These are phyloP conservation scores for Spiromastix sp. DNA, from an alignment of 2,329 filamentous ascomycete species.

Conservation along the genomic window DNA sequence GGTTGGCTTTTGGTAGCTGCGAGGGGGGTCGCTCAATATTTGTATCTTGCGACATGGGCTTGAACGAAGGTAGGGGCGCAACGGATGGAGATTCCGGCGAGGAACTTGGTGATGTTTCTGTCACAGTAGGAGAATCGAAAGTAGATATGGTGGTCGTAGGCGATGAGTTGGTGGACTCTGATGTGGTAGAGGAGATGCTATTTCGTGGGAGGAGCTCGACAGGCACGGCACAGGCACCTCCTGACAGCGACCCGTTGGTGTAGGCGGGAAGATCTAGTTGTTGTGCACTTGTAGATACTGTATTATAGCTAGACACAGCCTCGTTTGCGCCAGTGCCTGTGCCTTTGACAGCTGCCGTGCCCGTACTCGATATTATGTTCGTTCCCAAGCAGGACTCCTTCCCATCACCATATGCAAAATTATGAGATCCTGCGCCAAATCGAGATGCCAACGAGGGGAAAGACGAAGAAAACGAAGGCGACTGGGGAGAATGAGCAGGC, in stretches of 20 bases:
- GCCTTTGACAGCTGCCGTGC: neutral
- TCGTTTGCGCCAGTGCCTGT: neutral
- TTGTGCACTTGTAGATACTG: too few relatives aligned
- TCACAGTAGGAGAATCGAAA: slow-evolving; percentile 79
- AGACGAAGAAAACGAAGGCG: slow-evolving; percentile 31
- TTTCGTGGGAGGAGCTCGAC: slow-evolving; percentile 29
- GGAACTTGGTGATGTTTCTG: slow-evolving; percentile 81
- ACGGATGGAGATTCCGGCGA: slow-evolving; percentile 85
- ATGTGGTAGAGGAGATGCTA: slow-evolving; percentile 39
- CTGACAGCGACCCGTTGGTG: slow-evolving; percentile 4
- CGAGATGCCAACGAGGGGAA: slow-evolving; percentile 46
- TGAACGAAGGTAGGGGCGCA: slow-evolving; percentile 44
- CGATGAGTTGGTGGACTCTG: slow-evolving; percentile 84
- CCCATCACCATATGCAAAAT: slow-evolving; percentile 16
- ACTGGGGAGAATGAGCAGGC: slow-evolving; percentile 29
- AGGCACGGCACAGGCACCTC: slow-evolving; percentile 5
- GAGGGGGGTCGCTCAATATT: slow-evolving; percentile 3
- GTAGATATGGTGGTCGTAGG: slow-evolving; percentile 91
- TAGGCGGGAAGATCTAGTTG: slow-evolving; percentile 8
- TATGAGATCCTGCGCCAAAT: slow-evolving; percentile 32
- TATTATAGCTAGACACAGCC: slow-evolving; percentile 6
- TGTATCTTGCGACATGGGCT: slow-evolving; percentile 20
- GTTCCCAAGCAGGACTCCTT: slow-evolving; percentile 5
- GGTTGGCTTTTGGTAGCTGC: slow-evolving; percentile 7
- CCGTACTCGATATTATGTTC: slow-evolving; percentile 1